phyloP scores from a whole-genome alignment of 768 basidiomycete genomes.

The Candolleomyces eurysporus region DNA sequence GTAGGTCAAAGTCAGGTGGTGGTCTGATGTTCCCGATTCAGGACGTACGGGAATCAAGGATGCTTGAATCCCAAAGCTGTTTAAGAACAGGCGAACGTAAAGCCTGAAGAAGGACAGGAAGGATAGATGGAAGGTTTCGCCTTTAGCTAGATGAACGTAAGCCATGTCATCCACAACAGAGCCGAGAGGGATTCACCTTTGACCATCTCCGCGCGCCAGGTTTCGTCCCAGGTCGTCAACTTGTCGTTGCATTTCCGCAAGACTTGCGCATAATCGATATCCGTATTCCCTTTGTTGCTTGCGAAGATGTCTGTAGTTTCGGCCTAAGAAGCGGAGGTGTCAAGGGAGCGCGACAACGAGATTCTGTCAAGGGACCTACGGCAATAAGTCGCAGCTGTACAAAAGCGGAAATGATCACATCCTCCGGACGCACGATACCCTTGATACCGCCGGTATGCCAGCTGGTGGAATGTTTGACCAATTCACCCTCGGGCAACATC shows the following conservation, averaged over 20 bases:
- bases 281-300: slow-evolving; percentile 46
- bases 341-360: slow-evolving; percentile 1
- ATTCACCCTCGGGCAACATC: slow-evolving; percentile 88
- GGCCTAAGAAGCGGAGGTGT: slow-evolving; percentile 41
- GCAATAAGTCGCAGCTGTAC: slow-evolving; percentile 76
- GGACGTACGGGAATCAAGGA: slow-evolving; percentile 53
- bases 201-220: slow-evolving; percentile 73
- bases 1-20: slow-evolving; percentile 9
- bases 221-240: slow-evolving; percentile 68
- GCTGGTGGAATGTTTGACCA: slow-evolving; percentile 61
- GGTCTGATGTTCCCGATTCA: not conserved
- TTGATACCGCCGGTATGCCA: slow-evolving; percentile 69
- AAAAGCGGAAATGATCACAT: slow-evolving; percentile 77
- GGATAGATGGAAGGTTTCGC: slow-evolving; percentile 72
- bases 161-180: slow-evolving; percentile 6
- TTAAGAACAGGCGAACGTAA: slow-evolving; percentile 78
- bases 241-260: slow-evolving; percentile 72
- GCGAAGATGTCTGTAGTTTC: slow-evolving; percentile 77
- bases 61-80: slow-evolving; percentile 77
- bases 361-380: slow-evolving; percentile 38
- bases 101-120: slow-evolving; percentile 76
- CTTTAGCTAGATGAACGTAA: slow-evolving; percentile 48
- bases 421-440: slow-evolving; percentile 61
- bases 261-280: slow-evolving; percentile 72
- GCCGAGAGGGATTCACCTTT: slow-evolving; percentile 43